phyloP scores from a whole-genome alignment of 208 protist genomes.

The Leishmania guyanensis region DNA sequence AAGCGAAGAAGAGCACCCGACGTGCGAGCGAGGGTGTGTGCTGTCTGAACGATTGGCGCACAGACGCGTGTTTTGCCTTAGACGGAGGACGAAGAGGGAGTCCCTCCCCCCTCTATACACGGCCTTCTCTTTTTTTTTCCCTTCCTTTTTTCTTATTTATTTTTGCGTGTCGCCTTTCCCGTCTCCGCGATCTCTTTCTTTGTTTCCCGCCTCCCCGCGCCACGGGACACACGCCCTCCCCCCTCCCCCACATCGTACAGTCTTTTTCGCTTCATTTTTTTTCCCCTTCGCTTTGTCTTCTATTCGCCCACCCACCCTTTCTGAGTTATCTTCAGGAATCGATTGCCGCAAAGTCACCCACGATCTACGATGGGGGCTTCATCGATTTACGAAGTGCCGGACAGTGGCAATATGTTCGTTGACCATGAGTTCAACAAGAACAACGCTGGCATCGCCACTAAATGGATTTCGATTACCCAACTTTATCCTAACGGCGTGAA shows the following conservation, averaged over 20 bases:
- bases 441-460: slow-evolving; percentile 56
- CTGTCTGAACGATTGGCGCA: background rate
- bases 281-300: background rate
- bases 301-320: background rate
- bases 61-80: background rate
- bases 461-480: slow-evolving; percentile 63
- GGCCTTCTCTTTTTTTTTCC: background rate
- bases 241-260: slow-evolving; percentile 9
- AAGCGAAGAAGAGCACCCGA: background rate
- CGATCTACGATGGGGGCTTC: slow-evolving; percentile 1
- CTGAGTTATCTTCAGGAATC: background rate
- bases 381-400: slow-evolving; percentile 38
- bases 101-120: background rate
- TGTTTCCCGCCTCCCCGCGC: background rate
- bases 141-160: background rate
- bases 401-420: slow-evolving; percentile 57
- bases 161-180: background rate
- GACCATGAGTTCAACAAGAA: slow-evolving; percentile 67
- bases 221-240: background rate
- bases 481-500: slow-evolving; percentile 60
- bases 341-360: background rate
- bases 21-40: background rate
- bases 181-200: background rate
- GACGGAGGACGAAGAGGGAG: too few species aligned
- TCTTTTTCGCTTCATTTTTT: slow-evolving; percentile 23